Conservation (phyloP, 1,139 yeast genomes). For the Candida tetrigidarum region DNA sequence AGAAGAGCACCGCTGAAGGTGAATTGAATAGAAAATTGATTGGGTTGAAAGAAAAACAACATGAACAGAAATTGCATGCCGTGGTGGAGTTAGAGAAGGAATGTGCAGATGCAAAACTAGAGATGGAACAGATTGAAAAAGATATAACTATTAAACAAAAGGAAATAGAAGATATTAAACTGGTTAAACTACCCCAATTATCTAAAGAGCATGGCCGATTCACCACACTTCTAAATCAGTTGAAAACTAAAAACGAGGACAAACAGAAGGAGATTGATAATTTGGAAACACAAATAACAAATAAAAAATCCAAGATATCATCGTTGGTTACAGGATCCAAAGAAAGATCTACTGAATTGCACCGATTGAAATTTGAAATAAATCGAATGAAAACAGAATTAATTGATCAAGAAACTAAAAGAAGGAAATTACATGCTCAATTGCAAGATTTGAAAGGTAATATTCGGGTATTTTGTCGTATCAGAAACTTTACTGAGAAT, state of each 20-base stretch:
- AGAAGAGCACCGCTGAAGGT: constrained; percentile 19
- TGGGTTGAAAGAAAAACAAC: constrained; percentile 31
- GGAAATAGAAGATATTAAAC: constrained; percentile 6
- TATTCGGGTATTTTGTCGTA: constrained; percentile 87
- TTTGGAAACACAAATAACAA: background rate
- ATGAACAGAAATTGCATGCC: constrained; percentile 23
- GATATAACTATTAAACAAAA: background rate
- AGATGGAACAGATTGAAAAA: constrained; percentile 10
- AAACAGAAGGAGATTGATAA: constrained; percentile 14
- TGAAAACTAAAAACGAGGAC: constrained; percentile 12
- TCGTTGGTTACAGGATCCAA: background rate
- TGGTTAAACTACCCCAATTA: constrained; percentile 2
- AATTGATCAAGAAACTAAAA: constrained; percentile 20
- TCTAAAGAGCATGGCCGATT: constrained; percentile 10
- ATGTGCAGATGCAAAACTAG: constrained; percentile 13
- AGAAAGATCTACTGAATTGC: constrained; percentile 7
- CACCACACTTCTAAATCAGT: constrained; percentile 10
- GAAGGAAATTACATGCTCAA: constrained; percentile 74
- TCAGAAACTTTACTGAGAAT: constrained; percentile 62
- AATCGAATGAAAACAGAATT: constrained; percentile 23
- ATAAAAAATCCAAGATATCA: background rate
- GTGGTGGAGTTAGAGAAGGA: constrained; percentile 24
- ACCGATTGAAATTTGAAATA: constrained; percentile 19
- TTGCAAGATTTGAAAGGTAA: constrained; percentile 91
- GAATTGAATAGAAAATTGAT: constrained; percentile 29